Evolutionary conservation across 768 basidiomycete genomes (phyloP), one percentile per base, ranked within the genome.

Genomic region (Macrolepiota fuliginosa): DNA sequence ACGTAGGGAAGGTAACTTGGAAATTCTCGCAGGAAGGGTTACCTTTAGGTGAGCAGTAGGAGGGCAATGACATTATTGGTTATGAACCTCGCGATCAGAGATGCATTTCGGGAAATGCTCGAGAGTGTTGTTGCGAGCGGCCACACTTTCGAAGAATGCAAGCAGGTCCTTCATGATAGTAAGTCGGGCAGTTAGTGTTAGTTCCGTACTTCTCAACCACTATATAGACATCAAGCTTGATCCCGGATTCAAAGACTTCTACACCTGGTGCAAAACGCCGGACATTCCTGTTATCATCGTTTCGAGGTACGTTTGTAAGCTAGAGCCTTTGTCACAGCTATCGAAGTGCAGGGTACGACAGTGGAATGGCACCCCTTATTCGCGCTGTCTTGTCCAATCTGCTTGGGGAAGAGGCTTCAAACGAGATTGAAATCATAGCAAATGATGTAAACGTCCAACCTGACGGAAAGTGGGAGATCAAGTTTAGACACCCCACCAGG

Each of bases 321-420:
- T 22, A 61, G 19, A 36, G 24, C 25, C 39, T n/a, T 29, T 42
- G 24, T 15, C 54, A 25, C 39, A 54, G 39, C 35, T 36, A 19
- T 39, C 54, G 27, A 54, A 32, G 9, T 40, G 51, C 19, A 29
- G 19, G 25, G 24, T 24, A 32, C 37, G 29, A 22, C 39, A 94
- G 92, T 65, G 96, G 95, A 24, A 97, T 97, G 95, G 88, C 88
- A 10, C 95, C 96, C 12, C 83, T 92, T 65, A 98, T 99, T 67
- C 91, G 93, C 45, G 92, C 92, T 0, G 90, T 97, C 4, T 82
- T 98, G n/a, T 84, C 87, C 50, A 89, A 86, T 64, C 86, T 95
- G 49, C 78, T 96, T 56, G 91, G 90, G 10, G 79, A 85, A 37
- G 83, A 88, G 63, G 85, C 84, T 29, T 88, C 92, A 3, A 77